Evolutionary conservation across 169 alveolate genomes (phyloP).

Genomic region (Prorocentrum cordatum): DNA sequence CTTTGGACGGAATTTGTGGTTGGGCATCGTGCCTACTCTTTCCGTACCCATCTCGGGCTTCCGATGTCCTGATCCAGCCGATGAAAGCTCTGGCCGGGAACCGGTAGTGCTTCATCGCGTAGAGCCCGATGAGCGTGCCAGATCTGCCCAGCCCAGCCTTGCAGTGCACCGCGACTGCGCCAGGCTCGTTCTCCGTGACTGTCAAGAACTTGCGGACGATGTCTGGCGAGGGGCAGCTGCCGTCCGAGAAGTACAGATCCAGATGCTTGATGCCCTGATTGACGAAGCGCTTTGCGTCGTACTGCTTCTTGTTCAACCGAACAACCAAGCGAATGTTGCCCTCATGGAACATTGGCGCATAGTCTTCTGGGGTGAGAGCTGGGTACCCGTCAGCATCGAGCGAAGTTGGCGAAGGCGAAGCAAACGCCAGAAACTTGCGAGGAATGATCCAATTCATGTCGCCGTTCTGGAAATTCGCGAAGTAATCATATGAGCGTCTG

Average conservation of each 20-base stretch:
- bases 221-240: conserved; percentile 86
- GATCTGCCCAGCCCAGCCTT: conserved; percentile 96
- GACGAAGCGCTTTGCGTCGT: conserved; percentile 76
- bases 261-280: conserved; percentile 79
- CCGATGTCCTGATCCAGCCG: too few relatives aligned
- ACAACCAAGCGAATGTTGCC: conserved; percentile 82
- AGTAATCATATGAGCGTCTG: conserved; percentile 79
- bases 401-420: conserved; percentile 82
- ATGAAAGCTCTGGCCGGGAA: conserved; percentile 51
- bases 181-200: conserved; percentile 84
- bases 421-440: conserved; percentile 85
- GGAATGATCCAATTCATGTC: conserved; percentile 91
- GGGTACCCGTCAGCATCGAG: conserved; percentile 73
- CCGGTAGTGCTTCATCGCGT: conserved; percentile 74
- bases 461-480: conserved; percentile 80
- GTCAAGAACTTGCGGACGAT: conserved; percentile 82
- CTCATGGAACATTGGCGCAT: conserved; percentile 84
- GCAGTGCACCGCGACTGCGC: conserved; percentile 92
- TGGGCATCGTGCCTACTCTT: too few relatives aligned
- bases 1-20: too few relatives aligned
- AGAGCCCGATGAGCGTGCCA: conserved; percentile 89
- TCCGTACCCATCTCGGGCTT: too few relatives aligned
- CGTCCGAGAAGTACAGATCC: conserved; percentile 84
- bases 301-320: conserved; percentile 84
- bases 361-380: conserved; percentile 83